Evolutionary conservation across 768 basidiomycete genomes (phyloP).

Genomic region (Boletus rubescentipes): DNA sequence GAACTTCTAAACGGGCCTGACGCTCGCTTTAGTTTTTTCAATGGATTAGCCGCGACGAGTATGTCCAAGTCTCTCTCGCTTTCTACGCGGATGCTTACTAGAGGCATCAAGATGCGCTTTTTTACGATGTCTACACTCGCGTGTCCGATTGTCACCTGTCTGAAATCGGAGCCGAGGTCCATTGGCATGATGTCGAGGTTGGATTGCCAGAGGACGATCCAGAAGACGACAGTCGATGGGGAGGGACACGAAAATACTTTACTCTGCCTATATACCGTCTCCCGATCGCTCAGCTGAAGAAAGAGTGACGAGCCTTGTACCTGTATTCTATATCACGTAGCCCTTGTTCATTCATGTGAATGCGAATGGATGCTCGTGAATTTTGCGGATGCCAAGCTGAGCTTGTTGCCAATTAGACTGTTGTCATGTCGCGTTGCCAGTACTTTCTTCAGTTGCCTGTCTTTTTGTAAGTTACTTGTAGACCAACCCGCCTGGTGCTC

Average conservation of each 20-base stretch:
- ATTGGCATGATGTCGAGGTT: slow-evolving; percentile 83
- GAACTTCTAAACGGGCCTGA: slow-evolving; percentile 71
- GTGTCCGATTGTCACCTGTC: slow-evolving; percentile 83
- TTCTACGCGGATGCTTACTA: not conserved
- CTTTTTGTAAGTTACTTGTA: not conserved
- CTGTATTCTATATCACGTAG: not conserved
- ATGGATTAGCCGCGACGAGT: slow-evolving; percentile 96
- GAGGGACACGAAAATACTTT: slow-evolving; percentile 74
- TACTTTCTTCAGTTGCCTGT: no score
- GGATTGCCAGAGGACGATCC: slow-evolving; percentile 35
- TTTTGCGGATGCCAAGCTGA: not conserved
- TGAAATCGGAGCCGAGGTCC: slow-evolving; percentile 74
- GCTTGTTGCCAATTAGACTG: slow-evolving; percentile 10
- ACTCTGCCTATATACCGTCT: slow-evolving; percentile 71
- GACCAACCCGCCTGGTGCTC: not conserved
- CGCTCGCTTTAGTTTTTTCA: slow-evolving; percentile 92
- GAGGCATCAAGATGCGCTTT: slow-evolving; percentile 63
- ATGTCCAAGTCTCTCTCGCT: slow-evolving; percentile 28
- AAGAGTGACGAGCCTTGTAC: slow-evolving; percentile 4
- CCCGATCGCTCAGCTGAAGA: slow-evolving; percentile 46
- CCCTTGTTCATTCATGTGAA: no score
- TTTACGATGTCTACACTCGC: slow-evolving; percentile 89
- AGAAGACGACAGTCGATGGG: slow-evolving; percentile 64
- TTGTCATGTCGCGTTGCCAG: slow-evolving; percentile 18
- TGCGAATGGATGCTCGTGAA: not conserved